A percentile compares a stretch with the other conserved stretches of the same genome.
Evolutionary conservation across 176 grass and related monocot species (phyloP).

Genomic region (Oropetium thomaeum): DNA sequence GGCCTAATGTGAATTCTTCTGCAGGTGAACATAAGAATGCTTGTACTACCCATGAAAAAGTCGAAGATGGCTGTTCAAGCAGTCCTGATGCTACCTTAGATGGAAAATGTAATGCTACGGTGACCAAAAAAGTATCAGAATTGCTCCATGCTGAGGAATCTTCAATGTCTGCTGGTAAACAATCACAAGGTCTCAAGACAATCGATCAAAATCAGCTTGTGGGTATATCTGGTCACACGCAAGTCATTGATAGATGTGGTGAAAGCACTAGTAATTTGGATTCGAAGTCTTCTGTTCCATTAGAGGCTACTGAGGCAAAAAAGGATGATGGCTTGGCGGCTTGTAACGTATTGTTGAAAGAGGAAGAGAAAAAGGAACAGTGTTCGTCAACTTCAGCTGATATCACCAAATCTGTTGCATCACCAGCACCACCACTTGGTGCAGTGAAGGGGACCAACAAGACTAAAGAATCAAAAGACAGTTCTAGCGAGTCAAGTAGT

Average conservation of each 20-base stretch:
- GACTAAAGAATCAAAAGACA: slow-evolving; percentile 39
- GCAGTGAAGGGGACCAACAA: slow-evolving; percentile 15
- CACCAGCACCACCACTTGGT: slow-evolving; percentile 3
- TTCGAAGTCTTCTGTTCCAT: slow-evolving; percentile 11
- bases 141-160: slow-evolving; percentile 27
- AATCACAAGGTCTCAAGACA: slow-evolving; percentile 16
- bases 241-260: slow-evolving; percentile 1
- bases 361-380: slow-evolving; percentile 33
- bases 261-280: slow-evolving; percentile 22
- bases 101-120: background rate
- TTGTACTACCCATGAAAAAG: slow-evolving; percentile 25
- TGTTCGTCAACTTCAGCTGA: background rate
- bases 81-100: slow-evolving; percentile 23
- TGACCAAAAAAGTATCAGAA: slow-evolving; percentile 19
- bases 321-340: slow-evolving; percentile 12
- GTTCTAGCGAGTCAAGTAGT: slow-evolving; percentile 44
- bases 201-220: slow-evolving; percentile 18
- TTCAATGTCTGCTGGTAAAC: slow-evolving; percentile 30
- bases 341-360: slow-evolving; percentile 2
- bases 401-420: slow-evolving; percentile 20
- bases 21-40: slow-evolving; percentile 32
- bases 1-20: slow-evolving; percentile 35
- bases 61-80: slow-evolving; percentile 30
- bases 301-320: background rate
- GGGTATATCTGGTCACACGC: background rate